Evolutionary conservation across 768 basidiomycete species (phyloP), one percentile per base, ranked within the genome.

Genomic region (Leucocoprinus sp.): DNA sequence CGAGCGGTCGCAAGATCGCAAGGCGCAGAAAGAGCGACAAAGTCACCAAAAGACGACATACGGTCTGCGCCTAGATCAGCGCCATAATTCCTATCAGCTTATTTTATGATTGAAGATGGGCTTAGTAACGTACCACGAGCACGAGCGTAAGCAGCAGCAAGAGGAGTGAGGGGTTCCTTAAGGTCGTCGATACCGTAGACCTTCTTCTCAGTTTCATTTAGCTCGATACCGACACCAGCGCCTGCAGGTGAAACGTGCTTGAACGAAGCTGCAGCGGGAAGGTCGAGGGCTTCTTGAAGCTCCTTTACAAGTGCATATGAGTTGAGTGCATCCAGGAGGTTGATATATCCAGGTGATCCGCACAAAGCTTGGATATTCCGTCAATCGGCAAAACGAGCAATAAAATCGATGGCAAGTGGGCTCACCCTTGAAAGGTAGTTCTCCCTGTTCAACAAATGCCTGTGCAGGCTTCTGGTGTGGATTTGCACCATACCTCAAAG

Each of bases 21-120:
- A 15, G 83, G 79, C 21, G 85, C 82, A 14, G 93, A 96, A 8
- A 99, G 74, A 0, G 93, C 96, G 55, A 99, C 93, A 62, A 98
- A 99, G 67, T 99, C 96, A 4, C 96, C 96, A 61, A 98, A 99
- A 2, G 95, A 97, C 1, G 95, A 97, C 96, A 99, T 99, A 43
- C 96, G 82, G 62, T 99, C 96, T 18, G 96, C 95, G 46, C 93
- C 88, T 89, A 53, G 5, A 52, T 45, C 23, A 45, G 48, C 31
- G 31, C 31, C 31, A 31, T 14, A 31, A 6, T n/a, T 24, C 26
- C 18, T 18, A 28, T 41, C 26, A 41, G 17, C 37, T 7, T 26
- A 15, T 15, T 24, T 8, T 23, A 4, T 15, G 15, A 24, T n/a
- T 5, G 33, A 45, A 45, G 34, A 37, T 21, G 4, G 17, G 8